Evolutionary conservation across 2,329 filamentous ascomycete genomes (phyloP), one percentile per base, ranked within the genome.

Genomic region (Epichloe baconii): DNA sequence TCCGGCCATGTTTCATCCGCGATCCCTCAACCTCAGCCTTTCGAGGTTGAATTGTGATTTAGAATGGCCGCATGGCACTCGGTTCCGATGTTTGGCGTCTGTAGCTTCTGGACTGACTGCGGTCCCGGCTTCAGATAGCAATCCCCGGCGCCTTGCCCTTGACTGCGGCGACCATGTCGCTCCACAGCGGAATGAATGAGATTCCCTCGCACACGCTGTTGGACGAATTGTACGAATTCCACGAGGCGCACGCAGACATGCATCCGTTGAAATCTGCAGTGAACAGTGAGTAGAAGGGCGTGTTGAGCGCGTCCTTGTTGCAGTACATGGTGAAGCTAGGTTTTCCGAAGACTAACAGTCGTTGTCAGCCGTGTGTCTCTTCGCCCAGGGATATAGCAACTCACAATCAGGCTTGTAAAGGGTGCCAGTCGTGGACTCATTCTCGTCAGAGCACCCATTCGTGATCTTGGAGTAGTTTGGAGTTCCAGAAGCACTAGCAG

Each of bases 191-290:
- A 14, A 59, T 50, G 31, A 57, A 58, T 0, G 57, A 58, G 5
- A 59, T 53, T 4, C 36, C 57, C 26, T 49, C 45, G 47, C 57
- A 59, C 4, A 21, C 36, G 7, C n/a, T 31, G 3, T 41, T 40
- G 1, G 54, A 52, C 2, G 26, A 37, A 23, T 53, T 55, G 51
- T 55, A 53, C 19, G 37, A 42, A 40, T 59, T 59, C 57, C 57
- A 75, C 4, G 64, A 63, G 8, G 70, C 68, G 59, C 72, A 75
- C 10, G 71, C 70, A 54, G 75, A 71, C 58, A 75, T 73, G 61
- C 72, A 75, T 31, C 66, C 65, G 58, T 66, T 59, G 45, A 75
- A 71, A 56, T 67, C 64, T 47, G 65, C 61, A 5, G 68, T 64
- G 56, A 74, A 75, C 7, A 75, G 59, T 0, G 67, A 67, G 50